These are phyloP conservation scores for Pseudopyrenochaeta lycopersici DNA, from an alignment of 2,329 filamentous ascomycete genomes.

Conservation along the genomic window DNA sequence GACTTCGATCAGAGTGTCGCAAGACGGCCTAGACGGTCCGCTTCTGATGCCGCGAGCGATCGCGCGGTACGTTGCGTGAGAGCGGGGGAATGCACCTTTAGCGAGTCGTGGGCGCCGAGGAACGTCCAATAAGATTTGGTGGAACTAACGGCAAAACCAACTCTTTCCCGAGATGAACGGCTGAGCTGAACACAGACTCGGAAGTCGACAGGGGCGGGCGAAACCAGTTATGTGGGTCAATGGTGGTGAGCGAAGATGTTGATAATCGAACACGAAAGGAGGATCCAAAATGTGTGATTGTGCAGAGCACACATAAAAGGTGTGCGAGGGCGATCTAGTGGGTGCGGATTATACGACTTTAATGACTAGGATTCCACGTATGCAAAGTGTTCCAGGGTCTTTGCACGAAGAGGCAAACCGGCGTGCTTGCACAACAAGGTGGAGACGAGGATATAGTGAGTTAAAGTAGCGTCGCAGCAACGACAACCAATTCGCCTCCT, in stretches of 20 bases:
- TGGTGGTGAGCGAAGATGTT: constrained; percentile 17
- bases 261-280: constrained; percentile 29
- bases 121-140: constrained; percentile 38
- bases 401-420: constrained; percentile 17
- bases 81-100: constrained; percentile 45
- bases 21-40: constrained; percentile 34
- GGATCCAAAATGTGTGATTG: constrained; percentile 27
- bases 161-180: constrained; percentile 26
- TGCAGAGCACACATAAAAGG: constrained; percentile 34
- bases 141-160: constrained; percentile 38
- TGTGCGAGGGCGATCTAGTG: constrained; percentile 42
- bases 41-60: constrained; percentile 41
- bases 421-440: constrained; percentile 38
- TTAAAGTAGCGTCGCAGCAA: constrained; percentile 45
- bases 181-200: constrained; percentile 24
- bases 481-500: constrained; percentile 36
- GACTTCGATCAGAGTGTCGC: constrained; percentile 19
- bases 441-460: constrained; percentile 41
- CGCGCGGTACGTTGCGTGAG: constrained; percentile 40
- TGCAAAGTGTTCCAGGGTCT: constrained; percentile 32
- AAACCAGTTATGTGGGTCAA: constrained; percentile 17
- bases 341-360: constrained; percentile 46
- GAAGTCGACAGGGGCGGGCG: constrained; percentile 18
- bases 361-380: constrained; percentile 40
- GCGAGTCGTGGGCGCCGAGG: constrained; percentile 42